Evolutionary conservation across 148 eudicot species (phyloP).

Genomic region (Heliamphora exappendiculata): DNA sequence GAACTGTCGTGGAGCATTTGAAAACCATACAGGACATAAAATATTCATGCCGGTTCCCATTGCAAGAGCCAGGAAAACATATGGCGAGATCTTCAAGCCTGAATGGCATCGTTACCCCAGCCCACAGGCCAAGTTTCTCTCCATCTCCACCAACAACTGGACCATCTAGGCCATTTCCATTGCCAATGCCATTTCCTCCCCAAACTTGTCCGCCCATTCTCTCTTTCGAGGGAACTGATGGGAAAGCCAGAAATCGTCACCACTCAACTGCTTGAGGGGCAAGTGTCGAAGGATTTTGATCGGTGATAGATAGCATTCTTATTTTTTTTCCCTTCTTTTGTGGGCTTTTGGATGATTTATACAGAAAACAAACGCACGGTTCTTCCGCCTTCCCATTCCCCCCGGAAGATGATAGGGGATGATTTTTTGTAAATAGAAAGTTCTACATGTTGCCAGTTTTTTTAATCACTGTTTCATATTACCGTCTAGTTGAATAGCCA

Average conservation of each 20-base stretch:
- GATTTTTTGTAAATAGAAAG: constrained; percentile 15
- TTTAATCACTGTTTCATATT: neutral
- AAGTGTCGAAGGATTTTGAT: constrained; percentile 79
- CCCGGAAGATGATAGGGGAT: neutral
- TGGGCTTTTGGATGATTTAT: constrained; percentile 10
- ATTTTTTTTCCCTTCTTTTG: constrained; percentile 11
- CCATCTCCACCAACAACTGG: constrained; percentile 41
- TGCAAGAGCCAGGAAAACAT: constrained; percentile 81
- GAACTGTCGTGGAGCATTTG: constrained; percentile 56
- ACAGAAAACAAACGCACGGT: constrained; percentile 17
- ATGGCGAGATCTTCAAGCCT: constrained; percentile 78
- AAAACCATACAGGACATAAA: constrained; percentile 74
- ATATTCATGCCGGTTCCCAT: constrained; percentile 60
- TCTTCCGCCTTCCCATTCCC: neutral
- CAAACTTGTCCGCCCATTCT: constrained; percentile 47
- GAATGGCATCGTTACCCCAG: constrained; percentile 38
- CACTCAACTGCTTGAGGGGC: constrained; percentile 45
- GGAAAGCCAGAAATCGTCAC: constrained; percentile 46
- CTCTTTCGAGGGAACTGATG: constrained; percentile 41
- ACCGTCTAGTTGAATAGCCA: neutral
- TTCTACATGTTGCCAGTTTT: neutral
- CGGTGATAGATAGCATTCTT: constrained; percentile 38
- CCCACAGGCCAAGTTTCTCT: constrained; percentile 42
- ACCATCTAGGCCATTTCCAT: constrained; percentile 20
- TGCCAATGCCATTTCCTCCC: constrained; percentile 45